Conservation (phyloP, 73 alveolate genomes). For the Tetrahymena thermophila region DNA sequence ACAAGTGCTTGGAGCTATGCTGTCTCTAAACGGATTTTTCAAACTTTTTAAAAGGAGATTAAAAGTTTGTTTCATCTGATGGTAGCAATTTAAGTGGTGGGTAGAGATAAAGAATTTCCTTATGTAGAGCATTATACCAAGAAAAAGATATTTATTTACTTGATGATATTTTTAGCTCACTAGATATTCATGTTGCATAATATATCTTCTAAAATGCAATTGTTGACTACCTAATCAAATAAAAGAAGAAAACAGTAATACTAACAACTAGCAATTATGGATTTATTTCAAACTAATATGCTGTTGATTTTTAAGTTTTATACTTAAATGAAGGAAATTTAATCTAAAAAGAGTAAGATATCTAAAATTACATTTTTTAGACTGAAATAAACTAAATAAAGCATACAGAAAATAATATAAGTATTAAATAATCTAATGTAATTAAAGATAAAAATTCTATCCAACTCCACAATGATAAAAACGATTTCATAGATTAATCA, state of each 20-base stretch:
- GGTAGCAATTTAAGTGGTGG: conserved; percentile 86
- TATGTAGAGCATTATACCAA: conserved; percentile 74
- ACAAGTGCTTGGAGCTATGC: conserved; percentile 56
- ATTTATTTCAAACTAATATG: conserved; percentile 18
- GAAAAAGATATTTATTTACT: conserved; percentile 66
- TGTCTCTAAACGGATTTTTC: conserved; percentile 61
- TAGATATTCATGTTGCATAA: conserved; percentile 70
- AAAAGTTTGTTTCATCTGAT: conserved; percentile 70
- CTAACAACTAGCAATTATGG: conserved; percentile 55
- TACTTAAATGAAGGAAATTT: conserved; percentile 9
- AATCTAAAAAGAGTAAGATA: conserved; percentile 43
- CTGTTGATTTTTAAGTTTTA: not conserved
- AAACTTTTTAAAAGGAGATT: conserved; percentile 59
- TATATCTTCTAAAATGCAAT: conserved; percentile 59
- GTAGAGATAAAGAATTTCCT: conserved; percentile 70
- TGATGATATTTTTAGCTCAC: conserved; percentile 80
- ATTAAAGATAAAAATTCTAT: no score
- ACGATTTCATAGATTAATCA: no score
- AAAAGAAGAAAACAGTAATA: conserved; percentile 53
- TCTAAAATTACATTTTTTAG: conserved; percentile 32
- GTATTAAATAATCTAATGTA: no score
- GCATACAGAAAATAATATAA: no score
- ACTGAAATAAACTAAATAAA: no score
- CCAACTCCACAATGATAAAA: no score
- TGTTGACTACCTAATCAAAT: conserved; percentile 45